Percentiles rank a stretch among this genome's conserved stretches.
phyloP scores from a whole-genome alignment of 495 filamentous ascomycete species.

The Elaphomyces granulatus region DNA sequence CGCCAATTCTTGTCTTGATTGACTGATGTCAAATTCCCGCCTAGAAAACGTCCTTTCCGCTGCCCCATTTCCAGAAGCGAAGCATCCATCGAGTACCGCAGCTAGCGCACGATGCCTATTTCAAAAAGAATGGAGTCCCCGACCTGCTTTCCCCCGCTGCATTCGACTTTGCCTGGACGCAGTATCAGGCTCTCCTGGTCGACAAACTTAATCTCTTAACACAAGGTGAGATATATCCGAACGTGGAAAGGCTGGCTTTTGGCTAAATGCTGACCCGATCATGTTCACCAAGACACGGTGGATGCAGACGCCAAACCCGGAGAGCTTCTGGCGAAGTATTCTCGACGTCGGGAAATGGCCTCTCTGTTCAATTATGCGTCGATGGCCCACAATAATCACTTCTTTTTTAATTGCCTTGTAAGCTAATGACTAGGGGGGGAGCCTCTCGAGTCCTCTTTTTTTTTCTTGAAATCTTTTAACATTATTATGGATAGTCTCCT shows the following conservation, averaged over 20 bases:
- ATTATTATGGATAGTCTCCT: constrained; percentile 24
- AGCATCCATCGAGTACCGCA: constrained; percentile 42
- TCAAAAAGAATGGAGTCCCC: constrained; percentile 45
- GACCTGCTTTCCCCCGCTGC: constrained; percentile 49
- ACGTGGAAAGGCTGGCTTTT: not conserved
- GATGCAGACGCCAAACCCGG: constrained; percentile 42
- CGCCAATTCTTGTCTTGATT: constrained; percentile 1
- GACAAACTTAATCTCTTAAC: constrained; percentile 60
- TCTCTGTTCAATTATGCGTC: constrained; percentile 86
- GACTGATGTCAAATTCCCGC: constrained; percentile 13
- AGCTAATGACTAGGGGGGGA: constrained; percentile 6
- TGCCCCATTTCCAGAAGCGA: constrained; percentile 30
- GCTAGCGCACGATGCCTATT: constrained; percentile 39
- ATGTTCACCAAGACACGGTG: constrained; percentile 32
- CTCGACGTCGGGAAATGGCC: constrained; percentile 62
- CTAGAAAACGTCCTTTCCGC: constrained; percentile 28
- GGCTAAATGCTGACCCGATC: not conserved
- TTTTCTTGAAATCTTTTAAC: constrained; percentile 3
- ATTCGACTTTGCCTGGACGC: constrained; percentile 63
- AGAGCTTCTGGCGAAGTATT: constrained; percentile 57
- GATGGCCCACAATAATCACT: constrained; percentile 93
- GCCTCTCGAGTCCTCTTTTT: too few species aligned
- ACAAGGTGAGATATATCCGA: constrained; percentile 41
- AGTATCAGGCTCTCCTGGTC: constrained; percentile 62
- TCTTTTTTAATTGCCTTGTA: constrained; percentile 70